A percentile compares a stretch with the other conserved stretches of the same genome.
These are phyloP conservation scores for Candida tropicalis DNA, from an alignment of 1,139 yeast species.

Conservation along the genomic window DNA sequence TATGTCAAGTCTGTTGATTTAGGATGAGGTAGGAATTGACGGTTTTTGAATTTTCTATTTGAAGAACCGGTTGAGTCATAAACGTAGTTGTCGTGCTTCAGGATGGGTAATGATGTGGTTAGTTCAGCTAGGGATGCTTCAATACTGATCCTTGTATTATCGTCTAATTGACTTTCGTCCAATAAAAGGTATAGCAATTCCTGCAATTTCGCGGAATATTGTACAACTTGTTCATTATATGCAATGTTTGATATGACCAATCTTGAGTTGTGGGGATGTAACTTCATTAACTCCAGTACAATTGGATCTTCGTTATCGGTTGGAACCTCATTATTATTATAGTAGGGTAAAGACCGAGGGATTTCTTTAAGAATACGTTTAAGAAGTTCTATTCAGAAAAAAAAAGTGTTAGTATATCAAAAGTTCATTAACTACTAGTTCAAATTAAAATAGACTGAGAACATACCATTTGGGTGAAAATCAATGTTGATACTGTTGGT, in stretches of 20 bases:
- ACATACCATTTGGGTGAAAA: conserved; percentile 29
- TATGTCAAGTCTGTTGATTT: conserved; percentile 4
- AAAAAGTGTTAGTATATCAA: conserved; percentile 9
- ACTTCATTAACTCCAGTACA: conserved; percentile 32
- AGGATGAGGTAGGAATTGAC: conserved; percentile 12
- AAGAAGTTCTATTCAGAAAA: conserved; percentile 15
- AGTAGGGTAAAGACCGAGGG: conserved; percentile 20
- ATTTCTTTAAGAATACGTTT: conserved; percentile 17
- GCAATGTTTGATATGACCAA: conserved; percentile 8
- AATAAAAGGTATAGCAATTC: conserved; percentile 32
- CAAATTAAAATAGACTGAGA: conserved; percentile 1
- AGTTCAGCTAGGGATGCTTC: conserved; percentile 31
- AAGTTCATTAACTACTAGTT: background rate
- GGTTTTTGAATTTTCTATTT: conserved; percentile 6
- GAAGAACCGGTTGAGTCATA: conserved; percentile 3
- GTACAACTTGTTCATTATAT: conserved; percentile 18
- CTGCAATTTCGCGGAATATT: conserved; percentile 30
- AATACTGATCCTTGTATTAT: conserved; percentile 30
- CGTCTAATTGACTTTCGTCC: conserved; percentile 33
- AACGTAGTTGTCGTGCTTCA: conserved; percentile 8
- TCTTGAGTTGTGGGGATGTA: conserved; percentile 30
- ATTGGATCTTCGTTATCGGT: conserved; percentile 25
- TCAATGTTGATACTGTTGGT: conserved; percentile 13
- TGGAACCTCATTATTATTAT: conserved; percentile 13
- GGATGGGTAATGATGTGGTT: conserved; percentile 31